Evolutionary conservation across 768 basidiomycete species (phyloP).

Genomic region (Chalciporus sphaerocephalus): DNA sequence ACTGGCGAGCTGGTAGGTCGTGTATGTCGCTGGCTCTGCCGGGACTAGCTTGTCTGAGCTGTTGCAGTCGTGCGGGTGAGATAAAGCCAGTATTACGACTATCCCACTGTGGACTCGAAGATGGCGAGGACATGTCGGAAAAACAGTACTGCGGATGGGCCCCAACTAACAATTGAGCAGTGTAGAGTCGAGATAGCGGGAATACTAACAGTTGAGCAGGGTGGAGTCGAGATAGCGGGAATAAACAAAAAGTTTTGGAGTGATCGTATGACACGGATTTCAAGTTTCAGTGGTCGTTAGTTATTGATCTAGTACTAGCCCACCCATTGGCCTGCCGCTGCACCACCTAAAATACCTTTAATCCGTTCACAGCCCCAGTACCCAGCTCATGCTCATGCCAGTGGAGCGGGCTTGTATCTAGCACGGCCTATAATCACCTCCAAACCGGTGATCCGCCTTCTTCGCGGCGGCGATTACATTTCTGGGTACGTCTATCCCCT

Average conservation of each 20-base stretch:
- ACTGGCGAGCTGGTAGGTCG: conserved; percentile 31
- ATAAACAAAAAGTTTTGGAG: too few relatives aligned
- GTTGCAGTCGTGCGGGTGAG: conserved; percentile 32
- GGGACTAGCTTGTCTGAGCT: conserved; percentile 32
- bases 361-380: neutral
- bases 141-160: too few relatives aligned
- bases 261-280: too few relatives aligned
- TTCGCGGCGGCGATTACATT: neutral
- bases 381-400: neutral
- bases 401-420: too few relatives aligned
- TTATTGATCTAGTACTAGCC: too few relatives aligned
- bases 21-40: conserved; percentile 28
- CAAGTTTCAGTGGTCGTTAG: too few relatives aligned
- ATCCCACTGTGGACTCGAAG: conserved; percentile 35
- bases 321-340: too few relatives aligned
- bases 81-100: conserved; percentile 34
- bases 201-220: too few relatives aligned
- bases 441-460: neutral
- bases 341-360: too few relatives aligned
- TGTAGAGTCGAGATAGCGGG: too few relatives aligned
- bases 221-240: too few relatives aligned
- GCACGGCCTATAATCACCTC: neutral
- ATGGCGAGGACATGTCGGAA: conserved; percentile 24
- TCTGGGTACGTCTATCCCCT: neutral
- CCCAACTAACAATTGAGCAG: too few relatives aligned